Evolutionary conservation across 441 rosid genomes (phyloP).

Genomic region (Raphanus hybrid): DNA sequence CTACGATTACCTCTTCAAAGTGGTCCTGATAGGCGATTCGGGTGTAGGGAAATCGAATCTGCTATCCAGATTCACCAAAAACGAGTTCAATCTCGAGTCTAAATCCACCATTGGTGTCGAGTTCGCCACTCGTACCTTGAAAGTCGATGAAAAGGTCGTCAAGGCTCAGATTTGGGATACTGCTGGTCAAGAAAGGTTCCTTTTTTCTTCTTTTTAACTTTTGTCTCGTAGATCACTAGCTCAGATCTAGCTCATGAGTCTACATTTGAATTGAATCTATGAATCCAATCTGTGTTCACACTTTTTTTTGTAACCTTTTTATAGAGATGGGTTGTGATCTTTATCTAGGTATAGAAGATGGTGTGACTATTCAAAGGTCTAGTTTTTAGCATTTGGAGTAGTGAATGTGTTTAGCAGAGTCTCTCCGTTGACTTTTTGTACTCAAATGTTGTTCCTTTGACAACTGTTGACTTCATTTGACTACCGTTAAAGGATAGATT

Average conservation of each 20-base stretch:
- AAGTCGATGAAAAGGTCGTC: slow-evolving; percentile 46
- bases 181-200: slow-evolving; percentile 48
- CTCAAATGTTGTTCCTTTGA: too few species aligned
- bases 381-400: too few species aligned
- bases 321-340: too few species aligned
- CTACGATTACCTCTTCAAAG: slow-evolving; percentile 51
- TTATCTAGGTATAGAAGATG: too few species aligned
- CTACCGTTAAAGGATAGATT: too few species aligned
- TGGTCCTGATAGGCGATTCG: slow-evolving; percentile 47
- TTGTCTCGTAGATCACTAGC: slow-evolving; percentile 19
- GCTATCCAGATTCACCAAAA: slow-evolving; percentile 47
- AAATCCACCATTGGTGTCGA: slow-evolving; percentile 55
- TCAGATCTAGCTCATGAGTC: slow-evolving; percentile 34
- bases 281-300: background rate
- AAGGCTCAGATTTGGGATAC: slow-evolving; percentile 57
- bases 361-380: too few species aligned
- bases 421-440: too few species aligned
- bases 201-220: slow-evolving; percentile 12
- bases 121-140: slow-evolving; percentile 48
- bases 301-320: too few species aligned
- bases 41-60: slow-evolving; percentile 51
- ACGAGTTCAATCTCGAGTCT: slow-evolving; percentile 54
- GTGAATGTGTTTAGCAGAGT: too few species aligned
- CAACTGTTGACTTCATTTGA: too few species aligned
- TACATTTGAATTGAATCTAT: background rate